Evolutionary conservation across 306 rosid genomes (phyloP), one percentile per base, ranked within the genome.

Genomic region (Dicorynia guianensis): DNA sequence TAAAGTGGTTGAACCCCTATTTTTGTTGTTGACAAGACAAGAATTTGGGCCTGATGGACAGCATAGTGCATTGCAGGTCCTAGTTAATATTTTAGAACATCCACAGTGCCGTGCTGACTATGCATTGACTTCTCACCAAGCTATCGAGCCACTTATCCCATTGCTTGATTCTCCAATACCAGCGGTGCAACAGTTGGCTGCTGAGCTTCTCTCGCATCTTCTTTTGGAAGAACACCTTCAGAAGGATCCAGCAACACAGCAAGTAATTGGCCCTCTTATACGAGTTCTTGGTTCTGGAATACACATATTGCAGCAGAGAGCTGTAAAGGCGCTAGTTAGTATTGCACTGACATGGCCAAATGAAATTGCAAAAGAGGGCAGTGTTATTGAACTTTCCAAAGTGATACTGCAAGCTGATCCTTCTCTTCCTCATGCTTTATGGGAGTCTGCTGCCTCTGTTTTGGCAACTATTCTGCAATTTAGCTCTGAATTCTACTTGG

Each of bases 391-490:
- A 82, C 62, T 96, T 75, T 96, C 99, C 53, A 96, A 81, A 89
- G 99, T 96, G 80, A 93, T 96, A 81, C 73, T 96, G 80, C 98
- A 87, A 75, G 88, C 96, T 33, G 99, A 96, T 76, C 98, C 97
- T 82, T 93, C 97, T 42, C 92, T 92, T 83, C 98, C 99, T 52
- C 97, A 96, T 79, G 88, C 98, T 53, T 75, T 96, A 78, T 96
- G 99, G 99, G 99, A 96, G 77, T 92, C 98, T 75, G 97, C 93
- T 76, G 98, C 99, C 67, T 83, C 94, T n/a, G 97, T 96, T 81
- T 71, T 96, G 82, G 73, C 99, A 64, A 89, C 96, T 81, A 89
- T 96, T 79, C 90, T 96, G 82, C 99, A 96, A 75, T 96, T 92
- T 76, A 96, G 99, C 79, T 96, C 99, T 52, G 99, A 96, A 80